Evolutionary conservation across 495 filamentous ascomycete genomes (phyloP).

Genomic region (Hypoxylon lienhwacheense): DNA sequence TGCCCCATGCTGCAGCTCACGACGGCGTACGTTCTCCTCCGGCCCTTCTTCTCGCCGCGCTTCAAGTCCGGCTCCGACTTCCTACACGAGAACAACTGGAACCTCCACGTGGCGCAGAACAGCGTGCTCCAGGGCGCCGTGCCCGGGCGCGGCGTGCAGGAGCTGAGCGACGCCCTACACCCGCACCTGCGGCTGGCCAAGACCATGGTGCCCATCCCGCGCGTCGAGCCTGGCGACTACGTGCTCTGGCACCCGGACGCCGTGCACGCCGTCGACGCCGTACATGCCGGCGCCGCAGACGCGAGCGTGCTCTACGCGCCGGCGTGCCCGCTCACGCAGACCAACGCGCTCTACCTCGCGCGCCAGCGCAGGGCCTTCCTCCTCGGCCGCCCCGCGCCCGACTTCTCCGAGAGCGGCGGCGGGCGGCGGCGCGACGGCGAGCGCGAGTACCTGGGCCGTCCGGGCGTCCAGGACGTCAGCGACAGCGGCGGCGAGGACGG

Average conservation of each 20-base stretch:
- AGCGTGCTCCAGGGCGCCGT: slow-evolving; percentile 73
- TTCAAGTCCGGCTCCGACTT: slow-evolving; percentile 27
- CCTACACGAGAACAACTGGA: slow-evolving; percentile 39
- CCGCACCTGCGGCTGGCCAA: slow-evolving; percentile 70
- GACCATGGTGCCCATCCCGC: slow-evolving; percentile 74
- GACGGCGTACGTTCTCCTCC: slow-evolving; percentile 81
- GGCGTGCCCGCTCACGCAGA: slow-evolving; percentile 75
- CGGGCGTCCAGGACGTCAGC: slow-evolving; percentile 53
- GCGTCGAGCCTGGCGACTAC: slow-evolving; percentile 78
- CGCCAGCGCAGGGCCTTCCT: slow-evolving; percentile 71
- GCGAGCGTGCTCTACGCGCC: slow-evolving; percentile 71
- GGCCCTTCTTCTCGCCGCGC: slow-evolving; percentile 75
- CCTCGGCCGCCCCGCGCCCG: slow-evolving; percentile 63
- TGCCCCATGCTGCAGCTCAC: slow-evolving; percentile 75
- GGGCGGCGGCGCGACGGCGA: slow-evolving; percentile 53
- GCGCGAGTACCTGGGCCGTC: slow-evolving; percentile 50
- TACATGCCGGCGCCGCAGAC: slow-evolving; percentile 48
- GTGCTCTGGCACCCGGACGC: slow-evolving; percentile 85
- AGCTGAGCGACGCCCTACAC: slow-evolving; percentile 68
- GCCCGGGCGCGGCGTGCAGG: slow-evolving; percentile 68
- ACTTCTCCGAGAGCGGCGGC: slow-evolving; percentile 56
- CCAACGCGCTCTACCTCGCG: slow-evolving; percentile 71
- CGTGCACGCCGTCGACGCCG: slow-evolving; percentile 36
- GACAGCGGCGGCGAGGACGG: slow-evolving; percentile 50
- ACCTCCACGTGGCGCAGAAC: slow-evolving; percentile 45